A percentile compares a stretch with the other conserved stretches of the same genome.
Conservation (phyloP, 257 asterid species). For the Perilla frutescens region DNA sequence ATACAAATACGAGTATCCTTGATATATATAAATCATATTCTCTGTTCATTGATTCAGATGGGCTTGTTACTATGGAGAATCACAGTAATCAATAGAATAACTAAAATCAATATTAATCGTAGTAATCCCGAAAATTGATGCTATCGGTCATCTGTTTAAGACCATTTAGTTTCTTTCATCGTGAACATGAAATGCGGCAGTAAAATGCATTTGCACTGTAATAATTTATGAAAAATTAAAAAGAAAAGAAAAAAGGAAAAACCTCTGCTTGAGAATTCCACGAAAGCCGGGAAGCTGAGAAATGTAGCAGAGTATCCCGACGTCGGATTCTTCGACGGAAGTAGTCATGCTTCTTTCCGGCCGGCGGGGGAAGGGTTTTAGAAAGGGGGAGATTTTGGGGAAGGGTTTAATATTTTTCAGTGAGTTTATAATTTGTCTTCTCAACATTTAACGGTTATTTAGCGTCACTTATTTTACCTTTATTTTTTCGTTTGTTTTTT, state of each 20-base stretch:
- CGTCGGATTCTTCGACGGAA: constrained; percentile 73
- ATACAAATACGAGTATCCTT: neutral
- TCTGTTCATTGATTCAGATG: neutral
- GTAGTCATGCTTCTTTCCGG: constrained; percentile 44
- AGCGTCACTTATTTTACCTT: no score
- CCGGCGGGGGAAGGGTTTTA: constrained; percentile 31
- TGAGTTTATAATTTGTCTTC: neutral
- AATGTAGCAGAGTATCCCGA: constrained; percentile 82
- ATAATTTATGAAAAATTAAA: neutral
- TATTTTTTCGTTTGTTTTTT: no score
- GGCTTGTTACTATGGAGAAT: neutral
- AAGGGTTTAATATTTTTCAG: constrained; percentile 36
- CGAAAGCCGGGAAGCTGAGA: constrained; percentile 83
- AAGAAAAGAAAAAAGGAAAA: neutral
- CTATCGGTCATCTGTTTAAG: neutral
- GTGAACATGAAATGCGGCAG: constrained; percentile 23
- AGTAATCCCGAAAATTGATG: neutral
- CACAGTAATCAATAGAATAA: neutral
- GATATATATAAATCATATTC: neutral
- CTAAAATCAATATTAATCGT: neutral
- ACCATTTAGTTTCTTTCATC: neutral
- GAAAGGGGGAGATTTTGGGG: constrained; percentile 5
- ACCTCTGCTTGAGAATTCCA: constrained; percentile 94
- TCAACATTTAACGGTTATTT: constrained; percentile 17
- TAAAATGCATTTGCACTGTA: neutral